Conservation (phyloP, 495 filamentous ascomycete genomes). For the Penicillium herquei region DNA sequence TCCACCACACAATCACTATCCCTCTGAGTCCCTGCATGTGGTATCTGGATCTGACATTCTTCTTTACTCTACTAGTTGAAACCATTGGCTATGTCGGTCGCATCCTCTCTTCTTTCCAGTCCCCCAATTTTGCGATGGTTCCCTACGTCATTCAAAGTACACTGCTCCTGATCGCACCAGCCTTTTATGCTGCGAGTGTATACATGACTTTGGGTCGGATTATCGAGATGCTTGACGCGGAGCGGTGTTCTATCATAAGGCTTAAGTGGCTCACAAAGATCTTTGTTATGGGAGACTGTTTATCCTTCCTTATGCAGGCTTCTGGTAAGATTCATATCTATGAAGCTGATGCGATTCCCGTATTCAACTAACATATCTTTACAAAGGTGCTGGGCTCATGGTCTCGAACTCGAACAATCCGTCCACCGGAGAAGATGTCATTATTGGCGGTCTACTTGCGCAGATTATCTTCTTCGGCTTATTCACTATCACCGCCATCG, state of each 20-base stretch:
- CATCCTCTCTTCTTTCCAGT: constrained; percentile 29
- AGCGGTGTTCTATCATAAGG: constrained; percentile 37
- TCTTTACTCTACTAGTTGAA: constrained; percentile 26
- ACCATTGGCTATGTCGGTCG: constrained; percentile 42
- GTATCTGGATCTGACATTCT: neutral
- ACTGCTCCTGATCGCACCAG: constrained; percentile 52
- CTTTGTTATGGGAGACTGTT: constrained; percentile 35
- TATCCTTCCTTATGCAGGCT: constrained; percentile 46
- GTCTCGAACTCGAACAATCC: constrained; percentile 15
- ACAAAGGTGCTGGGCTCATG: constrained; percentile 28
- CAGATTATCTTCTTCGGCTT: constrained; percentile 55
- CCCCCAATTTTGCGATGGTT: constrained; percentile 24
- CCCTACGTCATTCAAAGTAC: constrained; percentile 53
- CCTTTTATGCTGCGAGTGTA: constrained; percentile 52
- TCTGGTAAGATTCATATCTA: constrained; percentile 18
- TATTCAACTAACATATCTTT: too few relatives aligned
- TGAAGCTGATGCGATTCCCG: too few relatives aligned
- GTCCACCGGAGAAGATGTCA: constrained; percentile 31
- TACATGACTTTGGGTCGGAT: constrained; percentile 57
- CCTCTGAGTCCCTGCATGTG: too few relatives aligned
- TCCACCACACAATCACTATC: neutral
- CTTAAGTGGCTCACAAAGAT: constrained; percentile 47
- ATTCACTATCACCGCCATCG: constrained; percentile 46
- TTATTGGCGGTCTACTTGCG: constrained; percentile 48
- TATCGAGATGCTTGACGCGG: constrained; percentile 42